phyloP scores from a whole-genome alignment of 2,329 filamentous ascomycete genomes.

The Macrophomina phaseolina region DNA sequence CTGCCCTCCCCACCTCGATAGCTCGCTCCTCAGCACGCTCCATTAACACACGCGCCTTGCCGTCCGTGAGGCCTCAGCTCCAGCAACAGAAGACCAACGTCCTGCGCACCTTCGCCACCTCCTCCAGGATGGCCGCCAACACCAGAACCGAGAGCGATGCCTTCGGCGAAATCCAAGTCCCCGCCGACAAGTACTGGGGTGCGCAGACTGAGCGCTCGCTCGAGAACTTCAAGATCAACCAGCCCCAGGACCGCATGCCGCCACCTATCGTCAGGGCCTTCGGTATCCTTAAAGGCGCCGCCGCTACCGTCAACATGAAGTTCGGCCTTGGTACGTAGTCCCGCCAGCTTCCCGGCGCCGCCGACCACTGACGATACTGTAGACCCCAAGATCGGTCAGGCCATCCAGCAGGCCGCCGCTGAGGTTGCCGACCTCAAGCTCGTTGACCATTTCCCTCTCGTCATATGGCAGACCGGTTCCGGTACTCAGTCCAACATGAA shows the following conservation, averaged over 20 bases:
- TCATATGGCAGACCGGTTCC: constrained; percentile 99
- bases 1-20: constrained; percentile 32
- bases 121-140: constrained; percentile 43
- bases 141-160: constrained; percentile 93
- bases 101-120: constrained; percentile 40
- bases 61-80: constrained; percentile 12
- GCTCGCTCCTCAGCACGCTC: constrained; percentile 23
- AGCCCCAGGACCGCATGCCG: constrained; percentile 98
- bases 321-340: constrained; percentile 75
- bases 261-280: constrained; percentile 90
- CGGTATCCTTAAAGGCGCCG: constrained; percentile 95
- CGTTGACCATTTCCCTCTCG: constrained; percentile 95
- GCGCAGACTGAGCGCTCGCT: constrained; percentile 96
- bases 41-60: constrained; percentile 21
- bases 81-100: constrained; percentile 7
- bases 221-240: constrained; percentile 99
- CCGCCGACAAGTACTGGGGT: constrained; percentile 95
- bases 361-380: constrained; percentile 29
- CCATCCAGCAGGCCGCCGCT: constrained; percentile 89
- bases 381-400: constrained; percentile 89
- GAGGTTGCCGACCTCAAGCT: constrained; percentile 95
- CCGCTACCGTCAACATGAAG: constrained; percentile 93
- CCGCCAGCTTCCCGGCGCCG: background rate
- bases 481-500: constrained; percentile 99
- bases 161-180: constrained; percentile 95